Base-by-base conservation (phyloP, 345 rosid species). In the Ceriops tagal region DNA sequence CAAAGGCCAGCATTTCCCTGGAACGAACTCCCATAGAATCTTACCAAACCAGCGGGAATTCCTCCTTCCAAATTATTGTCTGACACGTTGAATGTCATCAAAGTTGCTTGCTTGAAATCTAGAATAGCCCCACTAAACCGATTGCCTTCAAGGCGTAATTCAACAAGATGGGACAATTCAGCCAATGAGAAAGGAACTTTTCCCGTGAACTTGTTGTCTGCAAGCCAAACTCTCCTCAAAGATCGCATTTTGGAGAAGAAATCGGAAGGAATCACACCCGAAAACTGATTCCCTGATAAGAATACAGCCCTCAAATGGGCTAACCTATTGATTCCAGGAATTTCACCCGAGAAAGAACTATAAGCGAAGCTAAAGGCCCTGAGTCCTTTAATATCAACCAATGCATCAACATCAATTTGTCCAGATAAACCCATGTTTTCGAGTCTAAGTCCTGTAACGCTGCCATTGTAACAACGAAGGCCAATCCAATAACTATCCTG, bases 81-180 rank as follows among this genome's bases (percentile, higher is more conserved):
- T 0, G 99, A 87, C 30, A 87, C 64, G 62, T 95, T 69, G 21
- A 90, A 24, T 7, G 69, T 49, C 18, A 1, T 61, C 87, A 95
- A 76, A 15, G 65, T 73, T 21, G 71, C 67, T 20, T 68, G 77
- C 0, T 77, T 46, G 9, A 90, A 70, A 18, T 71, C 34, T 4
- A 97, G 97, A 65, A 95, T 83, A 6, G n/a, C 55, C 15, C 99
- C 92, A 1, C 20, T 52, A 53, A 92, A 92, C 27, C 72, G 77
- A n/a, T 92, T 95, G 73, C 83, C 80, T 61, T 92, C 89, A 1
- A 95, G 83, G 47, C 62, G 92, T 67, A 93, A 52, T 57, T 89
- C 96, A 3, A 81, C 37, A 3, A 87, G 87, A 70, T 65, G 71
- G 10, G 87, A 62, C 71, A 87, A 28, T 1, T 75, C 61, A 20